Evolutionary conservation across 2,329 filamentous ascomycete species (phyloP), one percentile per base, ranked within the genome.

Genomic region (Kalmusia sp.): DNA sequence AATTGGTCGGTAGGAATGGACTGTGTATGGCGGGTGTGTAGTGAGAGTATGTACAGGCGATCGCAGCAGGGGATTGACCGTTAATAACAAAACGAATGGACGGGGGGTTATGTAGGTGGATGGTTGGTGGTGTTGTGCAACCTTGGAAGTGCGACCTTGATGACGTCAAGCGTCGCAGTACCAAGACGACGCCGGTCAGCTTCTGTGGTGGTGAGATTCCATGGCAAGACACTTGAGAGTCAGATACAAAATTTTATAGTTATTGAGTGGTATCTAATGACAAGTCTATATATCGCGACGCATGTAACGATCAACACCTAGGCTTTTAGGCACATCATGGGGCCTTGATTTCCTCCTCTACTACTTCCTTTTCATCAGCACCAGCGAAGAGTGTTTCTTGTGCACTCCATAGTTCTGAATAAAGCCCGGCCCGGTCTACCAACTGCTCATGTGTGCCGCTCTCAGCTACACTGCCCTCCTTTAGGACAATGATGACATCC

Each of bases 401-500:
- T 15, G 70, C 88, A 77, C 88, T 93, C 93, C 93, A 98, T 39
- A 98, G 79, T 75, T 96, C 89, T 6, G 90, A 87, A 73, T 98
- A 98, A 19, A 97, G 80, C 0, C 92, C 91, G 9, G 85, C 88
- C 14, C 79, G 80, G 62, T 95, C 89, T 57, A 98, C 86, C 53
- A 99, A 77, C 71, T 95, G 85, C 54, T 89, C 84, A 74, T 99
- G 95, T 14, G 90, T 96, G 12, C 95, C 95, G 73, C 85, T 87
- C 77, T 98, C 95, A 2, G 88, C 91, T n/a, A 98, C 92, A 12
- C 80, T 80, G 0, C 95, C 95, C 55, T 90, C 87, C 70, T 88
- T 89, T 51, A 98, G 78, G 31, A 98, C 95, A 65, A 98, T 93
- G 64, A 98, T 98, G 64, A 93, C 79, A 75, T 98, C 82, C 33